Evolutionary conservation across 1,284 basidiomycete species (phyloP), one percentile per base, ranked within the genome.

Genomic region (Hemileia vastatrix): DNA sequence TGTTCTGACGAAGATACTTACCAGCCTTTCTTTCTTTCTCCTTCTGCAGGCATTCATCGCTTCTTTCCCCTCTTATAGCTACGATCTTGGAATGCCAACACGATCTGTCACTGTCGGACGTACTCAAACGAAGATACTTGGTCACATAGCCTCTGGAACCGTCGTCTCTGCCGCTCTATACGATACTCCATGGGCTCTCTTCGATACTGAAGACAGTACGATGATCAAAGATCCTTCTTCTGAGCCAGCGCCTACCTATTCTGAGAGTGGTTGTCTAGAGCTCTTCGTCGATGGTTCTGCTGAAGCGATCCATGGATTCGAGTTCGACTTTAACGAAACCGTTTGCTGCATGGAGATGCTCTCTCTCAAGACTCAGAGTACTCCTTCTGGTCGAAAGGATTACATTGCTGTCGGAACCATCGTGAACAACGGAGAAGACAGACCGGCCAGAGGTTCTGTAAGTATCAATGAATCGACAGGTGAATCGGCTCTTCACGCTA

Each of bases 361-460:
- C 47, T 84, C 83, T 9, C 81, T 98, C 24, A 90, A 95, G 77
- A 90, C 90, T 0, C 77, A 83, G 45, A 88, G 88, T 70, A 88
- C 86, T 0, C 83, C 86, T 62, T 81, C 82, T 2, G 91, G 91
- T 0, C 83, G 79, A 65, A 90, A 90, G 70, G 86, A 95, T 68
- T 97, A 90, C 74, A 85, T 98, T 64, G 90, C 87, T 0, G 91
- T 94, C 1, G 94, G 92, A 9, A 97, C 94, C 0, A 90, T 84
- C 8, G 86, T 95, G 62, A 85, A 90, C 74, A 85, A 91, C 50
- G 93, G 91, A 11, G 94, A 98, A 76, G 95, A 98, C 77, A 78
- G 96, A 52, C 88, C 91, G 21, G 85, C 86, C 4, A 87, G 87
- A 70, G 91, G 92, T 27, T 86, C 85, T 19, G 90, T 93, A 73